Evolutionary conservation across 495 filamentous ascomycete species (phyloP).

Genomic region (Penicillium macrosclerotiorum): DNA sequence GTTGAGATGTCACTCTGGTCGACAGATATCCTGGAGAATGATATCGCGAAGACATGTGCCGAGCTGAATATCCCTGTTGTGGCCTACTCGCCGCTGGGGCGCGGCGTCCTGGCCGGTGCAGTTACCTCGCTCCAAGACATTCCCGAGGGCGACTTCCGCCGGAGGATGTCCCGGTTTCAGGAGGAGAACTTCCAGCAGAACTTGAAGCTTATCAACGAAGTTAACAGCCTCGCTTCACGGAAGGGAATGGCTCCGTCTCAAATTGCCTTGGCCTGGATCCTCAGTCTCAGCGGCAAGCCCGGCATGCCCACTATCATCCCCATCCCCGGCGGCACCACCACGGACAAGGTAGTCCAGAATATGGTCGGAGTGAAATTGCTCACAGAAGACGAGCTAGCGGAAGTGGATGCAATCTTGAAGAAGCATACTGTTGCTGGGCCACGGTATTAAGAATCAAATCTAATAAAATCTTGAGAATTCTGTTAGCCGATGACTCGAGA

Average conservation of each 20-base stretch:
- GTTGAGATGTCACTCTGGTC: constrained; percentile 73
- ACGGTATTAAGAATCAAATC: constrained; percentile 25
- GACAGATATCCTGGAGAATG: constrained; percentile 69
- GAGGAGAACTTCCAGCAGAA: constrained; percentile 71
- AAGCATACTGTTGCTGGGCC: constrained; percentile 35
- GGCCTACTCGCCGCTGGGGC: constrained; percentile 61
- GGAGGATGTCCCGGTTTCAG: constrained; percentile 60
- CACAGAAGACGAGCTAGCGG: constrained; percentile 42
- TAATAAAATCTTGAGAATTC: constrained; percentile 1
- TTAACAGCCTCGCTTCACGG: constrained; percentile 62
- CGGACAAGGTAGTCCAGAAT: constrained; percentile 48
- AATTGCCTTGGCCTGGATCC: constrained; percentile 74
- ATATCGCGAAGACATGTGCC: constrained; percentile 67
- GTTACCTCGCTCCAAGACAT: constrained; percentile 62
- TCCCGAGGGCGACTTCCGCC: constrained; percentile 55
- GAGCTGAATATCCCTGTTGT: constrained; percentile 70
- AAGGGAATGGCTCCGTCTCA: constrained; percentile 75
- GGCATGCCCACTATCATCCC: constrained; percentile 74
- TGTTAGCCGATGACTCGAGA: constrained; percentile 8
- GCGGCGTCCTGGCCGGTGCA: constrained; percentile 56
- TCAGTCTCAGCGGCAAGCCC: constrained; percentile 50
- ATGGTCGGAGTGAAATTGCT: constrained; percentile 33
- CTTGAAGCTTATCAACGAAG: constrained; percentile 62
- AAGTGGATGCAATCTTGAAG: constrained; percentile 44
- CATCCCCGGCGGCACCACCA: constrained; percentile 68